A percentile compares a stretch with the other conserved stretches of the same genome.
Evolutionary conservation across 2,329 filamentous ascomycete genomes (phyloP).

Genomic region (Sclerotinia subarctica): DNA sequence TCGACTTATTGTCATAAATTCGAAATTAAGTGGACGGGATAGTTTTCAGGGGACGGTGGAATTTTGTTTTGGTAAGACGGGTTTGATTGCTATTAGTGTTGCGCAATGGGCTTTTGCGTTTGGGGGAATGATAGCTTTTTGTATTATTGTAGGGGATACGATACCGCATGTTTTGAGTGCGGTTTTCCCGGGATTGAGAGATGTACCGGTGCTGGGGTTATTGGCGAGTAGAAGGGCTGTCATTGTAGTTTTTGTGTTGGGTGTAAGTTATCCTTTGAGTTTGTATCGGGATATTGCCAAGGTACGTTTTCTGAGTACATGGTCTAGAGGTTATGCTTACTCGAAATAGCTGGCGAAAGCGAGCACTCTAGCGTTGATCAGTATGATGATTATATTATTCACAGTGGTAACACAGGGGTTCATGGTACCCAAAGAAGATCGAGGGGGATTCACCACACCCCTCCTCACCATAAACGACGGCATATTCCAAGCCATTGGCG

Average conservation of each 20-base stretch:
- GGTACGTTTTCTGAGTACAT: conserved; percentile 49
- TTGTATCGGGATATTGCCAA: conserved; percentile 97
- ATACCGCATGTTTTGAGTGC: conserved; percentile 87
- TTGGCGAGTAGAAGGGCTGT: conserved; percentile 77
- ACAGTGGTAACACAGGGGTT: conserved; percentile 84
- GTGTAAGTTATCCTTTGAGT: conserved; percentile 85
- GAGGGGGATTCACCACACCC: conserved; percentile 67
- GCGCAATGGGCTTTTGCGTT: conserved; percentile 99
- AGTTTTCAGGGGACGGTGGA: conserved; percentile 96
- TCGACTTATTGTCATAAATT: conserved; percentile 93
- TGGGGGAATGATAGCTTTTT: conserved; percentile 97
- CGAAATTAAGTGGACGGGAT: conserved; percentile 88
- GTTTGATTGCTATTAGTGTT: conserved; percentile 80
- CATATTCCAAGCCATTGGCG: conserved; percentile 92
- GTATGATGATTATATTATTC: conserved; percentile 86
- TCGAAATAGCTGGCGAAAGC: conserved; percentile 79
- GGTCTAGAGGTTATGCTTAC: too few species aligned
- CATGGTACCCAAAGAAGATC: conserved; percentile 66
- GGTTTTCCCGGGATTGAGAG: conserved; percentile 71
- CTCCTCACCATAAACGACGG: conserved; percentile 79
- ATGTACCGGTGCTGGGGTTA: conserved; percentile 75
- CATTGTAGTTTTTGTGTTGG: conserved; percentile 83
- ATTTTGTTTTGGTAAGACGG: conserved; percentile 86
- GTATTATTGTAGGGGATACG: conserved; percentile 93
- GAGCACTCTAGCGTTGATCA: conserved; percentile 85